These are phyloP conservation scores for Tylopilus plumbeoviolaceoides DNA, from an alignment of 768 basidiomycete genomes.

Conservation along the genomic window DNA sequence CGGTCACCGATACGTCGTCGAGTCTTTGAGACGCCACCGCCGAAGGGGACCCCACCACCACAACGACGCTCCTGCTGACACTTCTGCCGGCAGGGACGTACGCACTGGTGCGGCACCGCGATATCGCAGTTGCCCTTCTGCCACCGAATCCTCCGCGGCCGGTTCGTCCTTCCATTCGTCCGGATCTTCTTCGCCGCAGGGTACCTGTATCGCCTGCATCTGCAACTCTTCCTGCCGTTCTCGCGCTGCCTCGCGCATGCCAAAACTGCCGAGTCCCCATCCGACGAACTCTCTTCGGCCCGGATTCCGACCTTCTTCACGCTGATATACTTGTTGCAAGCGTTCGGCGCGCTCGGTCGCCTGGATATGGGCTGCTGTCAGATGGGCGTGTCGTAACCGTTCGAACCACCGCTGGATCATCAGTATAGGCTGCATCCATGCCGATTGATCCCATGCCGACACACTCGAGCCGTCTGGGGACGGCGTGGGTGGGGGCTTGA, in stretches of 20 bases:
- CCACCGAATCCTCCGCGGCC: not conserved
- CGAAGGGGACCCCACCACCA: conserved; percentile 83
- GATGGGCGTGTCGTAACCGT: conserved; percentile 64
- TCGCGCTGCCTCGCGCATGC: conserved; percentile 36
- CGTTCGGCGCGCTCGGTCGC: conserved; percentile 65
- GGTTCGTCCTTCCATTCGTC: conserved; percentile 21
- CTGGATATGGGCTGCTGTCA: conserved; percentile 64
- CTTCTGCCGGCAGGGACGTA: conserved; percentile 4
- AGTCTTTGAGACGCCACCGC: conserved; percentile 72
- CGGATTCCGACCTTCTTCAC: conserved; percentile 24
- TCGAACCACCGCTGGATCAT: conserved; percentile 53
- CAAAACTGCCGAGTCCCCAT: conserved; percentile 76
- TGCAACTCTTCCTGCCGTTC: conserved; percentile 23
- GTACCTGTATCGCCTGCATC: not conserved
- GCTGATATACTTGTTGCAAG: conserved; percentile 56
- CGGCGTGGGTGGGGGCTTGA: conserved; percentile 24
- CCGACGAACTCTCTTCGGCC: conserved; percentile 37
- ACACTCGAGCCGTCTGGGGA: conserved; percentile 10
- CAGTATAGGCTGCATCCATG: conserved; percentile 11
- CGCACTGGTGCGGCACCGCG: not conserved
- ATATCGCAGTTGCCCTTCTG: conserved; percentile 6
- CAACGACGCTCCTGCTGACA: conserved; percentile 37
- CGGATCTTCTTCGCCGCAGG: conserved; percentile 15
- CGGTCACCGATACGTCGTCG: conserved; percentile 55
- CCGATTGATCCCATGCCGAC: not conserved